Percentiles rank a stretch among this genome's conserved stretches.
These are phyloP conservation scores for Knoxia roxburghii DNA, from an alignment of 257 asterid species.

Conservation along the genomic window DNA sequence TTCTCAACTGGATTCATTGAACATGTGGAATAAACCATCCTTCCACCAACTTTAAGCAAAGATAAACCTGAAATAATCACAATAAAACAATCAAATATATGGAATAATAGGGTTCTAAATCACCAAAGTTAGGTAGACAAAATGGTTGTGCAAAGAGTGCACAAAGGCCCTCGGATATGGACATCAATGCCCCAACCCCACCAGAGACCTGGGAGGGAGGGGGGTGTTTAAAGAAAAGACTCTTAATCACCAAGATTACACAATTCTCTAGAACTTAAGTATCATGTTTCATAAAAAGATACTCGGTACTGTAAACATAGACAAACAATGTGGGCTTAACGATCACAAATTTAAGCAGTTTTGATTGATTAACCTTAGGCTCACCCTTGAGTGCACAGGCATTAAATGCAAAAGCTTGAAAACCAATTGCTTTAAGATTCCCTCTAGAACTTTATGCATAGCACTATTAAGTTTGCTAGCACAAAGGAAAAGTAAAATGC, in stretches of 20 bases:
- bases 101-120: neutral
- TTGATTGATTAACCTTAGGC: neutral
- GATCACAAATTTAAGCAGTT: neutral
- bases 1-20: conserved; percentile 98
- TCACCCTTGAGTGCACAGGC: no score
- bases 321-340: neutral
- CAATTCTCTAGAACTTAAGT: neutral
- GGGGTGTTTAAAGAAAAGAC: no score
- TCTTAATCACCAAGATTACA: neutral
- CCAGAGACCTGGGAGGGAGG: no score
- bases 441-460: neutral
- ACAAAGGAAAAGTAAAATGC: neutral
- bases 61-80: conserved; percentile 57
- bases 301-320: neutral
- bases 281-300: neutral
- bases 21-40: conserved; percentile 96
- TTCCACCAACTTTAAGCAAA: conserved; percentile 95
- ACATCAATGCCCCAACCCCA: no score
- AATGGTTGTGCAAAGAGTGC: no score
- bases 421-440: neutral
- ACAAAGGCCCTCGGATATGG: no score
- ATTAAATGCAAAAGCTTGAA: neutral
- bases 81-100: neutral
- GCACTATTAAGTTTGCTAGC: neutral
- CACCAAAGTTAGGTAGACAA: no score